Conservation (phyloP, 2,329 filamentous ascomycete genomes). For the Alternaria triticimaculans region DNA sequence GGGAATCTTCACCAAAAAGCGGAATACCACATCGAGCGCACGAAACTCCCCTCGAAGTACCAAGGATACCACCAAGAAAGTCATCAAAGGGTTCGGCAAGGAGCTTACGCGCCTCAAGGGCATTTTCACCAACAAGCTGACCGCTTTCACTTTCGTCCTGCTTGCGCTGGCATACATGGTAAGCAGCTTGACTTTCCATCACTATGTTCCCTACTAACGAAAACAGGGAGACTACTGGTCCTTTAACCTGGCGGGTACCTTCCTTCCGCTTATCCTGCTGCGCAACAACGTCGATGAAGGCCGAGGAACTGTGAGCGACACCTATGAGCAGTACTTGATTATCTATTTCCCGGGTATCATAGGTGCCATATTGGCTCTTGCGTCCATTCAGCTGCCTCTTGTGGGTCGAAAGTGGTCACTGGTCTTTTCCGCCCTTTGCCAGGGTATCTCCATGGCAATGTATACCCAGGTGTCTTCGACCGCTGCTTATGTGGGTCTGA, state of each 20-base stretch:
- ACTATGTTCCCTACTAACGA: not conserved
- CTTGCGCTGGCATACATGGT: constrained; percentile 38
- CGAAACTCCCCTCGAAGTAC: constrained; percentile 8
- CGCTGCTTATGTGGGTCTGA: constrained; percentile 35
- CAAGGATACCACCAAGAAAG: constrained; percentile 27
- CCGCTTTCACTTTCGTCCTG: constrained; percentile 33
- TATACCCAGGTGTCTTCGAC: constrained; percentile 38
- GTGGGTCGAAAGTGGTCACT: constrained; percentile 39
- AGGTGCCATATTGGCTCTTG: constrained; percentile 31
- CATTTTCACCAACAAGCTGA: constrained; percentile 35
- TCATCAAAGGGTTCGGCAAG: constrained; percentile 27
- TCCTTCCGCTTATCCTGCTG: constrained; percentile 36
- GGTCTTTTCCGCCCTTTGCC: constrained; percentile 35
- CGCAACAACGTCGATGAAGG: constrained; percentile 38
- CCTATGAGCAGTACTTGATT: constrained; percentile 40
- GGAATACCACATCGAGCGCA: constrained; percentile 13
- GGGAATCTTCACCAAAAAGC: constrained; percentile 35
- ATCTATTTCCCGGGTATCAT: constrained; percentile 40
- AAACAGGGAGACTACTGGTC: constrained; percentile 40
- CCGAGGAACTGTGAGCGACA: constrained; percentile 29
- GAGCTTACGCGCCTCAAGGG: constrained; percentile 35
- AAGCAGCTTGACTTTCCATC: not conserved
- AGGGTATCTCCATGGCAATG: constrained; percentile 40
- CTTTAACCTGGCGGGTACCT: constrained; percentile 37
- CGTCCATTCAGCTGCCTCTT: constrained; percentile 35